These are phyloP conservation scores for Apiospora hydei DNA, from an alignment of 2,329 filamentous ascomycete genomes.

Conservation along the genomic window DNA sequence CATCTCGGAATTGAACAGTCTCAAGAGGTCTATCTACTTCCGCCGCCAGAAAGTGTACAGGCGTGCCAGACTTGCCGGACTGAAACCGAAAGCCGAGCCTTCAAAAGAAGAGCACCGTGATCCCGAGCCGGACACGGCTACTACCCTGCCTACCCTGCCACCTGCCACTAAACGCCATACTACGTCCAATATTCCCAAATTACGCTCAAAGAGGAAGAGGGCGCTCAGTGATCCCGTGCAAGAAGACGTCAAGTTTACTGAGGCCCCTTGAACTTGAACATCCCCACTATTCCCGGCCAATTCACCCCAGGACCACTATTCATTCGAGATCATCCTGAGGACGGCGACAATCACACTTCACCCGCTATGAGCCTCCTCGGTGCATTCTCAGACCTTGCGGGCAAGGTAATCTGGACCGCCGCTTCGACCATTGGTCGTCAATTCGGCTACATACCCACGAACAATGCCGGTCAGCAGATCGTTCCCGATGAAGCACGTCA, in stretches of 20 bases:
- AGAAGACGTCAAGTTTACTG: neutral
- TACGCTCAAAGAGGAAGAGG: neutral
- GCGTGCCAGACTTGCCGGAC: too few species aligned
- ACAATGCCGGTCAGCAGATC: slow-evolving; percentile 14
- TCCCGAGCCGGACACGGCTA: neutral
- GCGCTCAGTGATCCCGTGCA: neutral
- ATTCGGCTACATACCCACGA: neutral
- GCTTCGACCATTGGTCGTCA: slow-evolving; percentile 1
- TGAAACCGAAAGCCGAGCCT: neutral
- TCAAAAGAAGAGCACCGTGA: neutral
- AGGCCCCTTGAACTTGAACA: neutral
- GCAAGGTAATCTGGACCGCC: slow-evolving; percentile 13
- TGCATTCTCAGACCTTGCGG: slow-evolving; percentile 1
- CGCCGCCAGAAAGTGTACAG: too few species aligned
- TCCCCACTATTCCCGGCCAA: neutral
- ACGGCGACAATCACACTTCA: neutral
- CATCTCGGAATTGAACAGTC: neutral
- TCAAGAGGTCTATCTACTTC: too few species aligned
- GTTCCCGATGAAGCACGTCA: slow-evolving; percentile 16
- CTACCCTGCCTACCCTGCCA: neutral
- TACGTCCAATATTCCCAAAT: neutral
- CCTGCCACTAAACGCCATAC: neutral
- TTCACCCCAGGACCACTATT: neutral
- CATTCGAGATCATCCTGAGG: neutral
- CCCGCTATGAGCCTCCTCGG: neutral